Evolutionary conservation across 805 yeast genomes (phyloP).

Genomic region (Saturnispora gosingensis): DNA sequence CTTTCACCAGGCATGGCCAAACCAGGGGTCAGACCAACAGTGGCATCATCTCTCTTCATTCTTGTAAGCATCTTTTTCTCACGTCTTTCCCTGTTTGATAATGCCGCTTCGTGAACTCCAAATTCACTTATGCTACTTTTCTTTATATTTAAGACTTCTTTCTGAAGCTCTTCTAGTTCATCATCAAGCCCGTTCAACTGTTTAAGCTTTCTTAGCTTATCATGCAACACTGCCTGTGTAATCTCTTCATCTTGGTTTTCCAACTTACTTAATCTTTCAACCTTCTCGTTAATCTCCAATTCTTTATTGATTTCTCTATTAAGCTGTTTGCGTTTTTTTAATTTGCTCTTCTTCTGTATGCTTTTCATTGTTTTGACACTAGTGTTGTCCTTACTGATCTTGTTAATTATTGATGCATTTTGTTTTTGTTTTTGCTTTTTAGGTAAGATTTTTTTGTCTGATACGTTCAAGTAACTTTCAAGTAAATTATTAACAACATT

Average conservation of each 20-base stretch:
- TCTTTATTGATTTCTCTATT: slow-evolving; percentile 13
- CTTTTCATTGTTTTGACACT: slow-evolving; percentile 13
- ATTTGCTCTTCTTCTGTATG: slow-evolving; percentile 13
- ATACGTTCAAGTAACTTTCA: slow-evolving; percentile 18
- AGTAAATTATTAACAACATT: slow-evolving; percentile 22
- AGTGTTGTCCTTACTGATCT: slow-evolving; percentile 14
- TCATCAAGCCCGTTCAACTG: slow-evolving; percentile 29
- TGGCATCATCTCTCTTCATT: slow-evolving; percentile 34
- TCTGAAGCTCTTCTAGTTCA: slow-evolving; percentile 35
- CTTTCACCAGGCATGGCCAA: slow-evolving; percentile 71
- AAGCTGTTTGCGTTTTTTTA: slow-evolving; percentile 14
- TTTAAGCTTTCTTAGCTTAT: slow-evolving; percentile 24
- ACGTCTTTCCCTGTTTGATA: slow-evolving; percentile 21
- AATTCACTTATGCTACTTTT: slow-evolving; percentile 18
- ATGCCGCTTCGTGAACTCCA: slow-evolving; percentile 4
- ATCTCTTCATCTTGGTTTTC: slow-evolving; percentile 24
- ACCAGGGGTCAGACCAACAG: slow-evolving; percentile 74
- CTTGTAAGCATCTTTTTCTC: slow-evolving; percentile 30
- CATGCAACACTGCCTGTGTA: not conserved
- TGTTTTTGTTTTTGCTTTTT: slow-evolving; percentile 5
- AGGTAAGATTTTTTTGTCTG: slow-evolving; percentile 1
- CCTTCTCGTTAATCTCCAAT: slow-evolving; percentile 10
- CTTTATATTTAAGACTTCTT: slow-evolving; percentile 35
- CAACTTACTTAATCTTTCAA: slow-evolving; percentile 18
- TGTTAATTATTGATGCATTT: slow-evolving; percentile 21